Conservation (phyloP, 176 grass and related monocot species). For the Neostapfia colusana region DNA sequence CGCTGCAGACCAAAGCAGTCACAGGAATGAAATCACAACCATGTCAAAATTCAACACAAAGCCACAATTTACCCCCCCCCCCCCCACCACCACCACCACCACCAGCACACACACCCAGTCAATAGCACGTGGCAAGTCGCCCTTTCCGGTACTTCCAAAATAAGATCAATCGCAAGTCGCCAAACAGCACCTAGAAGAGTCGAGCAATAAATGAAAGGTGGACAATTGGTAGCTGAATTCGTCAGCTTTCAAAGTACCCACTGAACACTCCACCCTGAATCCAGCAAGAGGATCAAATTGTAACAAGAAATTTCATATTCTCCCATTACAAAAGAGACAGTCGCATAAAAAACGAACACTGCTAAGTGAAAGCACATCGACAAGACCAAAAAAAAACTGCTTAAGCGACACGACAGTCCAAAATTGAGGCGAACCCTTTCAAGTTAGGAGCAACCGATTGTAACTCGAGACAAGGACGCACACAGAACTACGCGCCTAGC, state of each 20-base stretch:
- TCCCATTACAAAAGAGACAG: not conserved
- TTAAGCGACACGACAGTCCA: not conserved
- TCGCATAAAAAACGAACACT: not conserved
- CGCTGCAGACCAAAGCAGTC: conserved; percentile 50
- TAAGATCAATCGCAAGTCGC: not conserved
- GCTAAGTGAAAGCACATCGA: not conserved
- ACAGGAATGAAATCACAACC: conserved; percentile 3
- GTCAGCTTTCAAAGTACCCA: conserved; percentile 16
- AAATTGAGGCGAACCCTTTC: not conserved
- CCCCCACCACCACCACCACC: too few species aligned
- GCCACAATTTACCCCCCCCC: not conserved
- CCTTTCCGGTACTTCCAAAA: not conserved
- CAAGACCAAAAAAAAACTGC: not conserved
- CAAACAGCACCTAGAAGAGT: conserved; percentile 24
- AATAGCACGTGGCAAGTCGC: conserved; percentile 3
- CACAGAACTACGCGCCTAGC: not conserved
- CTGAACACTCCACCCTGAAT: not conserved
- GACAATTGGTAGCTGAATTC: conserved; percentile 2
- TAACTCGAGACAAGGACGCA: not conserved
- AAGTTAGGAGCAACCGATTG: not conserved
- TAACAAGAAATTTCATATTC: not conserved
- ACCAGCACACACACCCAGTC: too few species aligned
- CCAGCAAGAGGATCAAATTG: conserved; percentile 25
- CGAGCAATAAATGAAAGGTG: not conserved
- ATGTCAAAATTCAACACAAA: conserved; percentile 28